Conservation (phyloP, 352 stramenopile genomes). For the Globisporangium abappressorium region DNA sequence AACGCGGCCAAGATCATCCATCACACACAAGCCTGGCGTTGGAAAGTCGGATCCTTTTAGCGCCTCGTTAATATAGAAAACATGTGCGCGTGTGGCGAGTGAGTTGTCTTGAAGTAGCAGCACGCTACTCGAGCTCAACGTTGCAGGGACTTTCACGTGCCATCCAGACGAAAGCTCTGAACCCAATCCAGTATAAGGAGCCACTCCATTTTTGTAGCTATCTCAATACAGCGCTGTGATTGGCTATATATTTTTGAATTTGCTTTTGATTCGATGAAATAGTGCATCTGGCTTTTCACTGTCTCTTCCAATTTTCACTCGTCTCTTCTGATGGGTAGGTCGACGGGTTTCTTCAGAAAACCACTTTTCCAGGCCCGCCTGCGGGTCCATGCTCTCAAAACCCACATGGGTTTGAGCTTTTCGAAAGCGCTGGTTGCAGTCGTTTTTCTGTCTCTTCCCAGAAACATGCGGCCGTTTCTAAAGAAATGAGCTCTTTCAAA, state of each 20-base stretch:
- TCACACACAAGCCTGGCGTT: no score
- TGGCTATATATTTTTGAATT: background rate
- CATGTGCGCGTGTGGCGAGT: background rate
- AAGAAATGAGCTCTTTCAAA: no score
- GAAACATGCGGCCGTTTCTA: background rate
- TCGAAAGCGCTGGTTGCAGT: background rate
- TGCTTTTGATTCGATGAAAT: background rate
- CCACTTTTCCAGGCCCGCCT: background rate
- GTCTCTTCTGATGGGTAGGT: background rate
- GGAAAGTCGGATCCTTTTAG: no score
- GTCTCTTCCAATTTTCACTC: background rate
- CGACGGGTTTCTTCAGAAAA: background rate
- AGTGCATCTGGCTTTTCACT: background rate
- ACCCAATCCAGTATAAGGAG: background rate
- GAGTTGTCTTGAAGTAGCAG: background rate
- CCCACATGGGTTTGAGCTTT: background rate
- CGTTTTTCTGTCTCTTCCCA: background rate
- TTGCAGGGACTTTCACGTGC: background rate
- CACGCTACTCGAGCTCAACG: background rate
- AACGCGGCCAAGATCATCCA: background rate
- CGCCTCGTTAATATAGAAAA: no score
- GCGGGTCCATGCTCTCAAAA: background rate
- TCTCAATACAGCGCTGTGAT: background rate
- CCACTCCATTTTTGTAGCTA: background rate
- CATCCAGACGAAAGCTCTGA: background rate